phyloP scores from a whole-genome alignment of 352 stramenopile species.

The Pythium monospermum region DNA sequence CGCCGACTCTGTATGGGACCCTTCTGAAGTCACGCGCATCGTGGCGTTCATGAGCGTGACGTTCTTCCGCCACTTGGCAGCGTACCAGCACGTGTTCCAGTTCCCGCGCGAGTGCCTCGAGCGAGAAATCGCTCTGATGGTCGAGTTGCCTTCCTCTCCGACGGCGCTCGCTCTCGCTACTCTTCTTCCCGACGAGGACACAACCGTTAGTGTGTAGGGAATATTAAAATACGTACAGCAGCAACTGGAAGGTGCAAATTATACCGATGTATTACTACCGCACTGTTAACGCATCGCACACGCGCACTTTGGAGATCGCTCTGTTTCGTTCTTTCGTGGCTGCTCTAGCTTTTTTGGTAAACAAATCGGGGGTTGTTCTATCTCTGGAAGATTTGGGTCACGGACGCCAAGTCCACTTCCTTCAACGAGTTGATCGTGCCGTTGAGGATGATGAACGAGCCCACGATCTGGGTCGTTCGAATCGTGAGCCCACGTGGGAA shows the following conservation, averaged over 20 bases:
- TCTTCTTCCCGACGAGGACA: too few species aligned
- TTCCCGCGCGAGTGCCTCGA: constrained; percentile 26
- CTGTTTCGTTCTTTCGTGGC: too few species aligned
- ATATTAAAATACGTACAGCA: too few species aligned
- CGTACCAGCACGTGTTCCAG: constrained; percentile 58
- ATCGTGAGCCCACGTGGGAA: constrained; percentile 88
- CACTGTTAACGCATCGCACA: too few species aligned
- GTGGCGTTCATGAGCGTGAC: constrained; percentile 67
- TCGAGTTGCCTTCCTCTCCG: too few species aligned
- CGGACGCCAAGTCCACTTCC: constrained; percentile 57
- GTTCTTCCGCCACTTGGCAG: constrained; percentile 59
- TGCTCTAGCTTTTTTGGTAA: too few species aligned
- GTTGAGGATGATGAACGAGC: constrained; percentile 93
- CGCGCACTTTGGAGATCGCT: too few species aligned
- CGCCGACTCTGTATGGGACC: constrained; percentile 21
- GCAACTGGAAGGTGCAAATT: too few species aligned
- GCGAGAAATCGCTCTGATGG: constrained; percentile 24
- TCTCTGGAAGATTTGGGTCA: constrained; percentile 37
- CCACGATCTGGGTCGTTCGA: constrained; percentile 89
- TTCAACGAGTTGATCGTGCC: constrained; percentile 90
- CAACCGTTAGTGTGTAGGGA: too few species aligned
- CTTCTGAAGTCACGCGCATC: constrained; percentile 41
- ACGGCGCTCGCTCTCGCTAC: too few species aligned
- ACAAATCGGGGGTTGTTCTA: constrained; percentile 4
- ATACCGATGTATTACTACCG: too few species aligned